Base-by-base conservation (phyloP, 805 yeast genomes). In the Danielozyma ontarioensis region DNA sequence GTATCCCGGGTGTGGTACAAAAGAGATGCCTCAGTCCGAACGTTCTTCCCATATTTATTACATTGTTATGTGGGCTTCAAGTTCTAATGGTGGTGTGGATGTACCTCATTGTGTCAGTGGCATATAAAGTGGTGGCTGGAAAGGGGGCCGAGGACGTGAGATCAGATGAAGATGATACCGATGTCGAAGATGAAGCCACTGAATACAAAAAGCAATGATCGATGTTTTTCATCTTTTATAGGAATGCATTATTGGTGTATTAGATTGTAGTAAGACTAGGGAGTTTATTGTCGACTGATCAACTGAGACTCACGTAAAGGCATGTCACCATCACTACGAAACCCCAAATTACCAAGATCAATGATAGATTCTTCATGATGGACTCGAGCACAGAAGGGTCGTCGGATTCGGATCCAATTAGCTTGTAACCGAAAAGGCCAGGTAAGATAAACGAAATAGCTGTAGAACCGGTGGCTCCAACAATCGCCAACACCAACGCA, bases 391-490 rank as follows among this genome's bases (percentile, higher is more conserved):
- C 40, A n/a, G 63, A 34, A 29, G 48, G 46, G 22, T 42, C 43
- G 32, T 37, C 46, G 24, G 48, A 37, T 21, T 66, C 71, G 4
- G 74, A 59, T n/a, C 77, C 81, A 34, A 84, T 72, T 38, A 88
- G 65, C 45, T 74, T 78, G 59, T 74, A 86, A 3, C 90, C 95
- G 52, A 88, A 86, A 15, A 86, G 62, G 0, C 96, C 96, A 0
- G 97, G 97, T 29, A 88, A 67, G 18, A 86, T 87, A 52, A 88
- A 88, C 10, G 96, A 87, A 32, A 89, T 87, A 4, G 95, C 76
- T 0, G 96, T 88, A 1, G 95, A 85, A 0, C 96, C 96, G 0
- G 96, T 87, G 1, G 96, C 84, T 2, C 97, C 97, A 3, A 88
- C 95, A 42, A 88, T 66, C 2, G 95, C 88, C 44, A 88, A 63